phyloP scores from a whole-genome alignment of 768 basidiomycete genomes.

The Russula dissimulans region DNA sequence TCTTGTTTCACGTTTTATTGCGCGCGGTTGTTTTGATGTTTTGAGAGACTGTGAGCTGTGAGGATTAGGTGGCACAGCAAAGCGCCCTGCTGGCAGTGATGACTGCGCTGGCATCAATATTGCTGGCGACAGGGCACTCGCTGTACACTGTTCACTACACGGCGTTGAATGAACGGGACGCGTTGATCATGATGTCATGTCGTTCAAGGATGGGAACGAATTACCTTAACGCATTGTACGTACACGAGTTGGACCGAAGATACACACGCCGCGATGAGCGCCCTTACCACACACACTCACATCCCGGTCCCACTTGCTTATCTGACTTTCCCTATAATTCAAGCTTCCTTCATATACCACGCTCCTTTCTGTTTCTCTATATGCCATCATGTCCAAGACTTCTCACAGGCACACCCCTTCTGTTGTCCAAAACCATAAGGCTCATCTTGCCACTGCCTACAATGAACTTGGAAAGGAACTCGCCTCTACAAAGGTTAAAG shows the following conservation, averaged over 20 bases:
- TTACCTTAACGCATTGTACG: neutral
- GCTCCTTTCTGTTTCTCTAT: constrained; percentile 14
- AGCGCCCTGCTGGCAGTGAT: too few relatives aligned
- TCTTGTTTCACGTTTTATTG: neutral
- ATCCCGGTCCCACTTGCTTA: constrained; percentile 3
- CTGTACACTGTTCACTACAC: too few relatives aligned
- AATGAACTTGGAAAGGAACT: constrained; percentile 96
- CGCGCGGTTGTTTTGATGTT: neutral
- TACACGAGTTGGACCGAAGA: neutral
- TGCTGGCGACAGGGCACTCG: too few relatives aligned
- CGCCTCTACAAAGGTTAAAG: constrained; percentile 79
- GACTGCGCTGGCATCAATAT: too few relatives aligned
- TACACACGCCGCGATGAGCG: neutral
- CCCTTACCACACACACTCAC: constrained; percentile 7
- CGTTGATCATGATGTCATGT: constrained; percentile 3
- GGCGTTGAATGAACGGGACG: neutral
- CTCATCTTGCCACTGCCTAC: constrained; percentile 89
- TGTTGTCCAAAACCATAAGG: constrained; percentile 55
- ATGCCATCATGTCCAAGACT: constrained; percentile 17
- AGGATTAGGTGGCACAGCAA: too few relatives aligned
- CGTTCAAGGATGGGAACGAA: neutral
- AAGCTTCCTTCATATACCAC: constrained; percentile 4
- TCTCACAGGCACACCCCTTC: constrained; percentile 27
- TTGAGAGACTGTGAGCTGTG: too few relatives aligned
- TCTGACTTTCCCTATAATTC: constrained; percentile 18